Evolutionary conservation across 495 filamentous ascomycete genomes (phyloP).

Genomic region (Talaromyces stipitatus): DNA sequence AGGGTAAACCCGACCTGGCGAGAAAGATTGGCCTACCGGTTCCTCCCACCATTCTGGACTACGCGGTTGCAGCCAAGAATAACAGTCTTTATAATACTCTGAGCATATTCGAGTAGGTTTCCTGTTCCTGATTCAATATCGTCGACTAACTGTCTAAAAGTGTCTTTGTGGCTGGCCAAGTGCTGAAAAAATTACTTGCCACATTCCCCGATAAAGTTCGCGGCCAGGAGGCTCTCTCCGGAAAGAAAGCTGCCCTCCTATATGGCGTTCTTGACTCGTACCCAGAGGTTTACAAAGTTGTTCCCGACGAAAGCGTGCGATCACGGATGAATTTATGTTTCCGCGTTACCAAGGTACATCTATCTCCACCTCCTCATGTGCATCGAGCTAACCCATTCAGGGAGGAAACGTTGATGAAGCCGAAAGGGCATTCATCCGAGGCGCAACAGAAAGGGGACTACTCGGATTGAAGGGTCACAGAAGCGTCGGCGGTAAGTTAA

Average conservation of each 20-base stretch:
- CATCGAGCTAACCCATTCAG: background rate
- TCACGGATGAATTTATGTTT: conserved; percentile 94
- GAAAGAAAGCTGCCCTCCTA: conserved; percentile 63
- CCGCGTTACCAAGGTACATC: conserved; percentile 47
- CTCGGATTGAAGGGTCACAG: conserved; percentile 75
- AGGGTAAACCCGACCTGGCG: conserved; percentile 54
- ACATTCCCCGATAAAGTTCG: conserved; percentile 57
- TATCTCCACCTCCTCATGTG: background rate
- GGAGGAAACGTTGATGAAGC: conserved; percentile 48
- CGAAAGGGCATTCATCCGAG: conserved; percentile 72
- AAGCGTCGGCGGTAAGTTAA: conserved; percentile 66
- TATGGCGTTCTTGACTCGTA: conserved; percentile 70
- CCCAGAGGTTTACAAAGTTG: conserved; percentile 59
- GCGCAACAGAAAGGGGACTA: conserved; percentile 54
- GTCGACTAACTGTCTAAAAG: conserved; percentile 21
- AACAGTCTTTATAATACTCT: conserved; percentile 92
- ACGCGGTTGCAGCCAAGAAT: conserved; percentile 73
- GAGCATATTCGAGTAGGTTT: conserved; percentile 73
- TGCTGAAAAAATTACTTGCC: conserved; percentile 60
- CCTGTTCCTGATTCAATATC: too few relatives aligned
- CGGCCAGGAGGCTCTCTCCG: conserved; percentile 61
- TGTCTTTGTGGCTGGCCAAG: conserved; percentile 80
- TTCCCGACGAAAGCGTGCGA: conserved; percentile 63
- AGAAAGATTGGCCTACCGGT: conserved; percentile 70
- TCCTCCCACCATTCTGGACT: conserved; percentile 70